These are phyloP conservation scores for Epichloe brachyelytri DNA, from an alignment of 2,329 filamentous ascomycete genomes.

Conservation along the genomic window DNA sequence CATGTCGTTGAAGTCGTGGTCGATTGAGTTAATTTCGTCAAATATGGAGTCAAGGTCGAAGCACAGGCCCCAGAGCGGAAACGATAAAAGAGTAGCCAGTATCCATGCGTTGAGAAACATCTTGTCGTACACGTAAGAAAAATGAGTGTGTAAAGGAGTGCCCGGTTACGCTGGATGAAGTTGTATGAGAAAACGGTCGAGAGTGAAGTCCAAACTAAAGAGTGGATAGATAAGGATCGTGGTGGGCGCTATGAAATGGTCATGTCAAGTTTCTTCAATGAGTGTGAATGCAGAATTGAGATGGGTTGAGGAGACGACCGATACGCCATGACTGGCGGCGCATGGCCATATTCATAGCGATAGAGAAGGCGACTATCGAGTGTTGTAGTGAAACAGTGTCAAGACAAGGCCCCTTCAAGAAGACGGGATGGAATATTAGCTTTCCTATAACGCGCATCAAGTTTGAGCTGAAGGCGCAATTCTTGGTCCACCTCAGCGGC, in stretches of 20 bases:
- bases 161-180: background rate
- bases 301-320: too few species aligned
- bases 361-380: background rate
- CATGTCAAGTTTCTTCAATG: too few species aligned
- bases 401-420: background rate
- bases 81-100: background rate
- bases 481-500: background rate
- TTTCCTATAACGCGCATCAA: background rate
- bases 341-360: background rate
- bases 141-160: background rate
- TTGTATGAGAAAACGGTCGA: background rate
- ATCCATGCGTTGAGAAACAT: background rate
- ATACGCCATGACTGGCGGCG: background rate
- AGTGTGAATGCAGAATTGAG: too few species aligned
- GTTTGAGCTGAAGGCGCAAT: background rate
- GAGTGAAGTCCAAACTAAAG: background rate
- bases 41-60: background rate
- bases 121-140: background rate
- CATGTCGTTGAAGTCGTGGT: background rate
- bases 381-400: background rate
- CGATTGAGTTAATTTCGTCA: background rate
- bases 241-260: too few species aligned
- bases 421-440: background rate
- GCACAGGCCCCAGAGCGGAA: background rate
- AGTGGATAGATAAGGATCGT: too few species aligned